Base-by-base conservation (phyloP, 106 monocot species). In the Gastrodia elata region DNA sequence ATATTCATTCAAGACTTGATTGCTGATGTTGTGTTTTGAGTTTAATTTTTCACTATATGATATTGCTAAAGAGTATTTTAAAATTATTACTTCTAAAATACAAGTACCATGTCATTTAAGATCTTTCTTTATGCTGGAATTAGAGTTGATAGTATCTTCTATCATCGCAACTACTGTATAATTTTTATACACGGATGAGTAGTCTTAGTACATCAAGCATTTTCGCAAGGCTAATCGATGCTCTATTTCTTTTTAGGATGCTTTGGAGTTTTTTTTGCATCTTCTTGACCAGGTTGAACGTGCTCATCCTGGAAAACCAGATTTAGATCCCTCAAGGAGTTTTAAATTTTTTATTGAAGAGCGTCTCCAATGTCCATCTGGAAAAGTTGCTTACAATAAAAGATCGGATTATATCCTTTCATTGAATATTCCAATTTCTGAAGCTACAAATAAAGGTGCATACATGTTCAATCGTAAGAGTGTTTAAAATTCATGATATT, bases 301-400 rank as follows among this genome's bases (percentile, higher is more conserved):
- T 6, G 80, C 80, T 38, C 86, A 97, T 82, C 1, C 77, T 68
- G 88, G 86, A 70, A 81, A 76, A 72, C 73, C 84, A 72, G 89
- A 90, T 71, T 78, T 77, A 28, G 90, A 97, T 81, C 92, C 96
- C 59, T 84, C 87, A 30, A 79, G 72, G 56, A 78, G 84, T 84
- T 97, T 92, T 72, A 97, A 88, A 76, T 97, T 97, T 49, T 74
- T 85, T 55, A 86, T 97, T 70, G 90, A 97, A 73, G 92, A 97
- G 78, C 76, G 92, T 4, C 79, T 97, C 39, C 86, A 90, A 46
- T 97, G 96, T 37, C 84, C 96, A 25, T 97, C 96, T 67, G 96
- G 96, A 76, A 97, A 86, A 75, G 93, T 97, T 76, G 74, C 96
- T 57, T 97, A 97, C 74, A 97, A 97, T 70, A 92, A 78, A 81